Conservation (phyloP, 1,284 basidiomycete genomes). For the Cutaneotrichosporon dermatis region DNA sequence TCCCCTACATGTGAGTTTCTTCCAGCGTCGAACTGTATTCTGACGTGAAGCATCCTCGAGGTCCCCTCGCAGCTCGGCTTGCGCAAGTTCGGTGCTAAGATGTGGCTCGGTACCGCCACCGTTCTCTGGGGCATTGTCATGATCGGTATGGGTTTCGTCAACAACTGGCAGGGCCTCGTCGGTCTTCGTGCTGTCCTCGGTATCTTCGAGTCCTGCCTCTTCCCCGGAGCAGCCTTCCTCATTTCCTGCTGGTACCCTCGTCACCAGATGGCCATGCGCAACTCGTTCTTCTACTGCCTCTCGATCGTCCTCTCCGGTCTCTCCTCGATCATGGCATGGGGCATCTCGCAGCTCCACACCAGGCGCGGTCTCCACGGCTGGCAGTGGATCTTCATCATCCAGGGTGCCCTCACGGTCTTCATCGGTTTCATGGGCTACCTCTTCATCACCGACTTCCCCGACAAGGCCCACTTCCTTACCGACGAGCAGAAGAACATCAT, state of each 20-base stretch:
- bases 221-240: slow-evolving; percentile 47
- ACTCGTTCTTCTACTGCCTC: slow-evolving; percentile 48
- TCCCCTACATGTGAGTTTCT: slow-evolving; percentile 43
- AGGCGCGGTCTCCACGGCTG: slow-evolving; percentile 6
- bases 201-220: slow-evolving; percentile 40
- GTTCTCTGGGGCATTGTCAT: slow-evolving; percentile 44
- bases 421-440: slow-evolving; percentile 8
- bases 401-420: slow-evolving; percentile 11
- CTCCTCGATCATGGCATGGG: slow-evolving; percentile 14
- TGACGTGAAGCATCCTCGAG: slow-evolving; percentile 46
- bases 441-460: slow-evolving; percentile 17
- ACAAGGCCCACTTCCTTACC: slow-evolving; percentile 19
- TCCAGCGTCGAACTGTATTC: background rate
- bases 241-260: slow-evolving; percentile 51
- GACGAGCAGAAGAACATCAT: slow-evolving; percentile 12
- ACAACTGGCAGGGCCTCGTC: slow-evolving; percentile 30
- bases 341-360: slow-evolving; percentile 13
- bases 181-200: slow-evolving; percentile 22
- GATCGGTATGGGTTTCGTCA: slow-evolving; percentile 33
- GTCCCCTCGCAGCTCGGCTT: slow-evolving; percentile 26
- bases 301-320: slow-evolving; percentile 20
- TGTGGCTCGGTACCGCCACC: slow-evolving; percentile 15
- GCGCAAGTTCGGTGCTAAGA: slow-evolving; percentile 20
- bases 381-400: slow-evolving; percentile 15
- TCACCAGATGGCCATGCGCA: slow-evolving; percentile 44